These are phyloP conservation scores for Metschnikowia shivogae DNA, from an alignment of 805 yeast species.

Conservation along the genomic window DNA sequence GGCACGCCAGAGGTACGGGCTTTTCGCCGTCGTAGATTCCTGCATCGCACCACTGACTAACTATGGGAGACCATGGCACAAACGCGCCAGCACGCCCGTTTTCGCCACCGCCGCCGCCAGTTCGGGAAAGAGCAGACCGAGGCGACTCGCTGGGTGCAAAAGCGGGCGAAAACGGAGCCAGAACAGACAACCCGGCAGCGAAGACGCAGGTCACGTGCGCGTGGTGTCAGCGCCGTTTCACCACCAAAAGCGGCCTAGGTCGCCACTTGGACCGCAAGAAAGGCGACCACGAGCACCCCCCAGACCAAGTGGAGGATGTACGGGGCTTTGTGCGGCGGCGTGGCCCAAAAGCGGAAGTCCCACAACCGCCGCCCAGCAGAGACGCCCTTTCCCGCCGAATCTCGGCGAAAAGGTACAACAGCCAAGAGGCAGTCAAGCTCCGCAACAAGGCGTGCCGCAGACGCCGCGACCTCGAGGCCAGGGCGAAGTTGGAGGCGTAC, in stretches of 20 bases:
- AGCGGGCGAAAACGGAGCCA: background rate
- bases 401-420: constrained; percentile 29
- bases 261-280: constrained; percentile 55
- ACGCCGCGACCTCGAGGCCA: constrained; percentile 37
- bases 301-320: constrained; percentile 41
- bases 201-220: constrained; percentile 29
- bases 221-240: constrained; percentile 51
- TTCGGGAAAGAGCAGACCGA: background rate
- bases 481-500: constrained; percentile 28
- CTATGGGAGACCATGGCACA: background rate
- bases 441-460: constrained; percentile 44
- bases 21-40: too few species aligned
- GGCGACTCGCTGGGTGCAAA: background rate
- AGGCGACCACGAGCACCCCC: constrained; percentile 51
- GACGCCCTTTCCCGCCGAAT: background rate
- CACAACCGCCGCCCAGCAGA: background rate
- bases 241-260: constrained; percentile 57
- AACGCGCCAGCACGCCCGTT: background rate
- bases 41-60: too few species aligned
- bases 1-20: too few species aligned
- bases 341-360: background rate
- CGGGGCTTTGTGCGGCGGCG: constrained; percentile 38
- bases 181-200: background rate
- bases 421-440: constrained; percentile 46
- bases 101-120: background rate